Evolutionary conservation across 805 yeast genomes (phyloP).

Genomic region (Spathaspora arborariae): DNA sequence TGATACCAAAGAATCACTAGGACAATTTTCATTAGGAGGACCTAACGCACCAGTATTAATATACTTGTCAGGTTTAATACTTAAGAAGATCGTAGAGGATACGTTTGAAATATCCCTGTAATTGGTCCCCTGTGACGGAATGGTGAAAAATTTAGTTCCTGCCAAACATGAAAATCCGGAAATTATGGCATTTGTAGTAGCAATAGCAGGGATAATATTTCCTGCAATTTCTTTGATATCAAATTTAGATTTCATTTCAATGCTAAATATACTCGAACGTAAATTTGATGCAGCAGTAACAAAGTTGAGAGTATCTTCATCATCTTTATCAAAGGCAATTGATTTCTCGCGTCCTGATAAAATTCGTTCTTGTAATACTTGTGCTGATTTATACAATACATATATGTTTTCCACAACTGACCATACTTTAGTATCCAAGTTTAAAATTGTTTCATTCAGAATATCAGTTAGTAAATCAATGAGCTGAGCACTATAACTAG

Average conservation of each 20-base stretch:
- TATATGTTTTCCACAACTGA: slow-evolving; percentile 55
- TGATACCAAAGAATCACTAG: slow-evolving; percentile 54
- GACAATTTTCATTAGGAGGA: slow-evolving; percentile 67
- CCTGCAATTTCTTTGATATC: slow-evolving; percentile 95
- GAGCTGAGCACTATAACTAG: slow-evolving; percentile 13
- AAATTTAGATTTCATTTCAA: slow-evolving; percentile 71
- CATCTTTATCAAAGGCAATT: slow-evolving; percentile 88
- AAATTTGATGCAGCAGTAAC: slow-evolving; percentile 84
- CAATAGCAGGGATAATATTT: slow-evolving; percentile 96
- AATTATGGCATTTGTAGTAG: slow-evolving; percentile 94
- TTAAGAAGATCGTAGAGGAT: slow-evolving; percentile 34
- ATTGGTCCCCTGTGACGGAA: slow-evolving; percentile 15
- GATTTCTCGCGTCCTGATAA: slow-evolving; percentile 26
- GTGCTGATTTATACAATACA: slow-evolving; percentile 50
- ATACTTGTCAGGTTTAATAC: slow-evolving; percentile 54
- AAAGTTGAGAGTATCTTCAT: slow-evolving; percentile 83
- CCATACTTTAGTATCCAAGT: slow-evolving; percentile 52
- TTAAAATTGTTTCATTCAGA: slow-evolving; percentile 20
- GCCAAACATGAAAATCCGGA: slow-evolving; percentile 83
- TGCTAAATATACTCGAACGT: slow-evolving; percentile 65
- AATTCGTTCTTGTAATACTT: slow-evolving; percentile 48
- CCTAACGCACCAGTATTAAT: slow-evolving; percentile 60
- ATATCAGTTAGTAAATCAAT: slow-evolving; percentile 9
- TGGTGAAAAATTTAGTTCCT: slow-evolving; percentile 51
- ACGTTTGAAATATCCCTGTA: slow-evolving; percentile 20